A percentile compares a stretch with the other conserved stretches of the same genome.
phyloP scores from a whole-genome alignment of 2,329 filamentous ascomycete species.

The Endoconidiophora laricicola region DNA sequence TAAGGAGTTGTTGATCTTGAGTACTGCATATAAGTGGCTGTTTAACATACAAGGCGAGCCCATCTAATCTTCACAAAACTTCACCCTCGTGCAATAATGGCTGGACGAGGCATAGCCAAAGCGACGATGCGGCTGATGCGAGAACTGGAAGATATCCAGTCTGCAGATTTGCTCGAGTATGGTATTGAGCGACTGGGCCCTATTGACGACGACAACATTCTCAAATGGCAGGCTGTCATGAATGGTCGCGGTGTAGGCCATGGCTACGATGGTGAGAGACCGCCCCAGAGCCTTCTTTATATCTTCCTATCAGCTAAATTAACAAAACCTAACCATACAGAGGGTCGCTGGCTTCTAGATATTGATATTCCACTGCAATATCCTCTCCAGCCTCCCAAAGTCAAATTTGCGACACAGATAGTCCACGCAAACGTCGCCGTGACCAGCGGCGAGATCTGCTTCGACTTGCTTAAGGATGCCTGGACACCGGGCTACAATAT shows the following conservation, averaged over 20 bases:
- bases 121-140: constrained; percentile 41
- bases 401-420: constrained; percentile 69
- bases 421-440: constrained; percentile 66
- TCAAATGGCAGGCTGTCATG: constrained; percentile 43
- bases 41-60: too few relatives aligned
- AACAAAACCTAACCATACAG: constrained; percentile 19
- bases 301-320: not conserved
- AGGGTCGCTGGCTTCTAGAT: constrained; percentile 65
- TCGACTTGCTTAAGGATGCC: constrained; percentile 62
- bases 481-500: constrained; percentile 84
- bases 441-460: constrained; percentile 74
- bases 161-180: constrained; percentile 22
- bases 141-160: constrained; percentile 37
- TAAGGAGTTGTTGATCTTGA: too few relatives aligned
- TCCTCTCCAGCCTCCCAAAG: constrained; percentile 58
- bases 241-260: constrained; percentile 38
- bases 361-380: constrained; percentile 66
- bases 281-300: not conserved
- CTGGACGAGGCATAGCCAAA: constrained; percentile 21
- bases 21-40: too few relatives aligned
- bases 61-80: not conserved
- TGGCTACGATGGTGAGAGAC: constrained; percentile 38
- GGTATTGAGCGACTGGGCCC: constrained; percentile 42
- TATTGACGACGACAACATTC: constrained; percentile 34
- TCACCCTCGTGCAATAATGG: constrained; percentile 25